Base-by-base conservation (phyloP, 257 asterid genomes). In the Primulina huaijiensis region DNA sequence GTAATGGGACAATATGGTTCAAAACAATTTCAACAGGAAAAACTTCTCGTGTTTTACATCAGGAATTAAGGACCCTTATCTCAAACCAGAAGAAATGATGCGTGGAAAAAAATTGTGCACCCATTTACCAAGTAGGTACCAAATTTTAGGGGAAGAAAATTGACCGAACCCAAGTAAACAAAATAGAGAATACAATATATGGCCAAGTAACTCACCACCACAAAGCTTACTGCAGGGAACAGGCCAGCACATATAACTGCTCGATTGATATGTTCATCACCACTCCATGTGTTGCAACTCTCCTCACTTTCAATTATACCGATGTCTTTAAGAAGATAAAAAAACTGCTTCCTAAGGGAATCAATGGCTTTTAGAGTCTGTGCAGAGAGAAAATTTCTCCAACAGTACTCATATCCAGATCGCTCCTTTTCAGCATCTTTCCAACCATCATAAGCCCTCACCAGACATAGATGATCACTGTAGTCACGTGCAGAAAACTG, bases 391-490 rank as follows among this genome's bases (percentile, higher is more conserved):
- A 92, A 92, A 82, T 92, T 92, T 77, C 84, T 85, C 95, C 96
- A 89, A 68, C 98, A 92, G 82, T 89, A 92, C 72, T 92, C 98
- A 77, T 86, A 67, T 68, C 90, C 94, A 70, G 76, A 72, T 76
- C 80, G 94, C 77, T 79, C 67, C 68, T 81, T 88, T 74, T 92
- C 98, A 68, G 98, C 98, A 61, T 84, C 84, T 82, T 80, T 92
- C 98, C 98, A 92, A 43, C 98, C 98, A 9, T 92, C 92, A 82
- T 81, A 92, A 62, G 98, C 98, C 70, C 95, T 91, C 65, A 86
- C 80, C 38, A 89, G 76, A 73, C 95, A 84, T 75, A 92, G 86
- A 84, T 92, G 96, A 77, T 89, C 98, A 80, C 98, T 92, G 84
- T 82, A 92, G 68, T 80, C 90, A 74, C 89, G 89, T 29, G 88